These are phyloP conservation scores for Leptomonas pyrrhocoris DNA, from an alignment of 208 protist genomes.

Conservation along the genomic window DNA sequence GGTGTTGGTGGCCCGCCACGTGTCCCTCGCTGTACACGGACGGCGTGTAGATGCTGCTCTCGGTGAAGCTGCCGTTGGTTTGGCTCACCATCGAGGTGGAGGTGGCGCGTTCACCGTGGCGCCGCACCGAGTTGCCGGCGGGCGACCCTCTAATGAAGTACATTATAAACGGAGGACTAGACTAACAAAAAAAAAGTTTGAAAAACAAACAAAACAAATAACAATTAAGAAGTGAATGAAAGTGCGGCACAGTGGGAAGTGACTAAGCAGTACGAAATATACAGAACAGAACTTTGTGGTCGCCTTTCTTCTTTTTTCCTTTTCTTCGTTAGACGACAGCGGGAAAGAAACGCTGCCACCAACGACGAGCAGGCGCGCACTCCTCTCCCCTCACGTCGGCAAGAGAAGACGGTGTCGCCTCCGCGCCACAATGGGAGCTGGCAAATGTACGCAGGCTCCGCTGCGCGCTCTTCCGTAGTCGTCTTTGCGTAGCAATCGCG, in stretches of 20 bases:
- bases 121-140: not conserved
- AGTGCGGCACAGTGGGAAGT: not conserved
- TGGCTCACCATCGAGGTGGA: conserved; percentile 14
- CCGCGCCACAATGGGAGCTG: no score
- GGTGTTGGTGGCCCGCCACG: not conserved
- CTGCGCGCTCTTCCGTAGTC: no score
- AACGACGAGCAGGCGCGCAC: no score
- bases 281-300: no score
- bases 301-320: not conserved
- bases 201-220: conserved; percentile 4
- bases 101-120: conserved; percentile 16
- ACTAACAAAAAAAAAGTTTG: not conserved
- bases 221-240: not conserved
- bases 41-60: conserved; percentile 18
- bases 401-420: no score
- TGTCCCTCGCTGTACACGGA: conserved; percentile 22
- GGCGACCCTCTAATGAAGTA: conserved; percentile 2
- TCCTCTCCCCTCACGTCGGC: no score
- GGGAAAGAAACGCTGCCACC: no score
- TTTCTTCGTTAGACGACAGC: not conserved
- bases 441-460: no score
- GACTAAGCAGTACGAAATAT: not conserved
- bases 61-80: conserved; percentile 22
- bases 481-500: no score
- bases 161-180: conserved; percentile 20